Evolutionary conservation across 2,329 filamentous ascomycete species (phyloP).

Genomic region (Lojkania enalia): DNA sequence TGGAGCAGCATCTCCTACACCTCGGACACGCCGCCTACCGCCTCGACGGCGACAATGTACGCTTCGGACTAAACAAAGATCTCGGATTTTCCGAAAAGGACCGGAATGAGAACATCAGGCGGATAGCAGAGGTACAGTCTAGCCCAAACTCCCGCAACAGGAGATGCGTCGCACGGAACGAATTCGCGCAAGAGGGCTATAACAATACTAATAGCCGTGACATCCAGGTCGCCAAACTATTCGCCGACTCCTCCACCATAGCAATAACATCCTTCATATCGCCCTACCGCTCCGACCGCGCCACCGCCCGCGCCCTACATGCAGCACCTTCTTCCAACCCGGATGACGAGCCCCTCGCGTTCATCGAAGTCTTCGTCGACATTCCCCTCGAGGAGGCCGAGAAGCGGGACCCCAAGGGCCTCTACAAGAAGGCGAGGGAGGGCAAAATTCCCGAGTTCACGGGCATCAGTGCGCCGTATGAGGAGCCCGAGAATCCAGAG

Average conservation of each 20-base stretch:
- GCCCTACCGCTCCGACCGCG: conserved; percentile 85
- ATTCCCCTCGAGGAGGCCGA: conserved; percentile 90
- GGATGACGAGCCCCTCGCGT: conserved; percentile 71
- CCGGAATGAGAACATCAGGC: conserved; percentile 95
- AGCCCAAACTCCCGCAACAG: conserved; percentile 12
- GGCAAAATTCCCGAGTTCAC: conserved; percentile 98
- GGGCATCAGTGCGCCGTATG: conserved; percentile 92
- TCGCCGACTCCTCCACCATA: conserved; percentile 85
- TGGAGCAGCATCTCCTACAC: conserved; percentile 95
- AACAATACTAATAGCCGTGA: background rate
- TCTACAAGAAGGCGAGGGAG: conserved; percentile 94
- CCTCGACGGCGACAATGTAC: conserved; percentile 96
- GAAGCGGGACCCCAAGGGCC: conserved; percentile 92
- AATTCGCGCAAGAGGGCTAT: background rate
- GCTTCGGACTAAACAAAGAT: conserved; percentile 97
- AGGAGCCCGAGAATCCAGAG: conserved; percentile 83
- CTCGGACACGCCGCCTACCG: conserved; percentile 83
- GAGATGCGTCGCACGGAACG: conserved; percentile 14
- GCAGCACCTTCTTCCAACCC: conserved; percentile 56
- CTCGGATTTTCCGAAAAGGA: conserved; percentile 91
- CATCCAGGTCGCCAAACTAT: conserved; percentile 84
- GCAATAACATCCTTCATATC: conserved; percentile 97
- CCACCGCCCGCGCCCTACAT: conserved; percentile 81
- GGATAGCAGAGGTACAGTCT: conserved; percentile 73
- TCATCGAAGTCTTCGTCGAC: conserved; percentile 93